Evolutionary conservation across 768 basidiomycete species (phyloP).

Genomic region (Clavaria fumosa): DNA sequence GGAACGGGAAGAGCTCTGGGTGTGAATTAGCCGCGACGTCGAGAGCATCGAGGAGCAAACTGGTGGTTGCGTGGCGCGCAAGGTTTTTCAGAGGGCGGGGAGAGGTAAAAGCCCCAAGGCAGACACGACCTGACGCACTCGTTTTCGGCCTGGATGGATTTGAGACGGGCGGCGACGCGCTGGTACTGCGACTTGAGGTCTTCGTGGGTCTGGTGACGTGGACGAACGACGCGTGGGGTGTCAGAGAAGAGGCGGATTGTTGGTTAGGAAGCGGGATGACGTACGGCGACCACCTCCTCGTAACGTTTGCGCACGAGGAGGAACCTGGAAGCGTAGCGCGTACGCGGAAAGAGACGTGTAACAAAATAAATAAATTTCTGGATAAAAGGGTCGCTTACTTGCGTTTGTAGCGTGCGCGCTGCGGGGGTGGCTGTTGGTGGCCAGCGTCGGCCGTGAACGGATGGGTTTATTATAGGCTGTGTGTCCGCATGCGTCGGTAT

Average conservation of each 20-base stretch:
- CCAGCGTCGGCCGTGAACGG: too few relatives aligned
- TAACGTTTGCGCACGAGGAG: too few relatives aligned
- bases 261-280: conserved; percentile 9
- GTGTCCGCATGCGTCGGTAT: too few relatives aligned
- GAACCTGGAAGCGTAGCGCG: too few relatives aligned
- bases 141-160: conserved; percentile 34
- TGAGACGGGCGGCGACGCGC: conserved; percentile 23
- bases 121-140: conserved; percentile 22
- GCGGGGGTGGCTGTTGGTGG: too few relatives aligned
- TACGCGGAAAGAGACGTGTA: too few relatives aligned
- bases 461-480: too few relatives aligned
- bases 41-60: conserved; percentile 25
- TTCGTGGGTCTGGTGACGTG: conserved; percentile 21
- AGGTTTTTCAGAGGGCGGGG: neutral
- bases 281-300: conserved; percentile 27
- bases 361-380: too few relatives aligned
- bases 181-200: conserved; percentile 25
- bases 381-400: too few relatives aligned
- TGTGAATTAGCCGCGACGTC: conserved; percentile 8
- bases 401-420: too few relatives aligned
- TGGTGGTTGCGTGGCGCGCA: conserved; percentile 6
- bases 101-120: neutral
- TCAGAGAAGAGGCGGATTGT: conserved; percentile 1
- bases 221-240: neutral
- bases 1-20: too few relatives aligned